These are phyloP conservation scores for Collybia nuda DNA, from an alignment of 768 basidiomycete species.

Conservation along the genomic window DNA sequence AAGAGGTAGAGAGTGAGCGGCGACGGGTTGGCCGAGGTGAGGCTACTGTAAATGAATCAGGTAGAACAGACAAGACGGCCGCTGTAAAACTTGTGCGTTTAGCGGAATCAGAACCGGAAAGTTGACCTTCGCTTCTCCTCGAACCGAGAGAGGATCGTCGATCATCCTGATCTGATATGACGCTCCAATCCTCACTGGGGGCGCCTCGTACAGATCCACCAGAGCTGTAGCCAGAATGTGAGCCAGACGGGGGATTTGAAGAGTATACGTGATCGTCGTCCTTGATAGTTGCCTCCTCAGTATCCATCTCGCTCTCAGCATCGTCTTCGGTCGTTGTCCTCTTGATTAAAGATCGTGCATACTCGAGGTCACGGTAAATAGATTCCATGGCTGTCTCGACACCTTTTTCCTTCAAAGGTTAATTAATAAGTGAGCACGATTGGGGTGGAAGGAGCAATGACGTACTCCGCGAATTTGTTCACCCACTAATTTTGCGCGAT, in stretches of 20 bases:
- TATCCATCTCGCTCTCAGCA: conserved; percentile 27
- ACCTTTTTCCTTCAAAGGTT: conserved; percentile 77
- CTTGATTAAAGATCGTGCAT: conserved; percentile 87
- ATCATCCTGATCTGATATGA: conserved; percentile 78
- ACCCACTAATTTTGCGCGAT: conserved; percentile 80
- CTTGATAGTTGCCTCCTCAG: conserved; percentile 38
- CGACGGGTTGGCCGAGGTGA: conserved; percentile 37
- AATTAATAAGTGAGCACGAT: conserved; percentile 1
- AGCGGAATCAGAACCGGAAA: conserved; percentile 30
- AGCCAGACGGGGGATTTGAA: conserved; percentile 24
- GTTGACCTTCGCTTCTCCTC: conserved; percentile 29
- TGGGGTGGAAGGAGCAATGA: background rate
- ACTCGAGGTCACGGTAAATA: conserved; percentile 95
- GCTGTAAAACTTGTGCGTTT: conserved; percentile 67
- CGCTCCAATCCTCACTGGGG: conserved; percentile 85
- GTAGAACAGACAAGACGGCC: conserved; percentile 61
- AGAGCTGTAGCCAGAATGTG: conserved; percentile 48
- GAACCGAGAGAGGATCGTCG: conserved; percentile 56
- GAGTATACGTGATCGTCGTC: conserved; percentile 15
- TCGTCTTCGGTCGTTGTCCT: conserved; percentile 36
- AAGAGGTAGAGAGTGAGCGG: conserved; percentile 35
- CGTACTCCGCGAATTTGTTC: conserved; percentile 83
- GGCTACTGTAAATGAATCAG: conserved; percentile 46
- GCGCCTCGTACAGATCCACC: conserved; percentile 50
- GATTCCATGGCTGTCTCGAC: conserved; percentile 90